Conservation (phyloP, 23 red algal species). For the Rhodosorus marinus region DNA sequence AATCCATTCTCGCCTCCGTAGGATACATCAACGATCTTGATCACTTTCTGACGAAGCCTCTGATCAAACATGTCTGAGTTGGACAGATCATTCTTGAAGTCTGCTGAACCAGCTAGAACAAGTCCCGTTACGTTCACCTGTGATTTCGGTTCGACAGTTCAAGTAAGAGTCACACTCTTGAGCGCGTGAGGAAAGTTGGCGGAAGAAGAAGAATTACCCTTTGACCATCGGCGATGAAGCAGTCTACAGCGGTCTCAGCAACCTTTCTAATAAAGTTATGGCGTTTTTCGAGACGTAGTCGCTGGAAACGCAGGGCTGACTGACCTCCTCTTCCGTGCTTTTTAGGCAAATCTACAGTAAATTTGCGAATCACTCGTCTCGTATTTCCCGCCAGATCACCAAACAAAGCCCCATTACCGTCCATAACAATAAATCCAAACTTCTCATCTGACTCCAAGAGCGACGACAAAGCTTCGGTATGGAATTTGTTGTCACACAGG, state of each 20-base stretch:
- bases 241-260: slow-evolving; percentile 69
- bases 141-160: no score
- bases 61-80: slow-evolving; percentile 88
- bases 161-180: no score
- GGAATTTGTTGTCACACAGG: slow-evolving; percentile 91
- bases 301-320: slow-evolving; percentile 88
- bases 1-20: slow-evolving; percentile 98
- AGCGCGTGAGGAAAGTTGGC: no score
- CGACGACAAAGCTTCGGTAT: slow-evolving; percentile 65
- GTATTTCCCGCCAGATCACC: slow-evolving; percentile 78
- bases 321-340: slow-evolving; percentile 98
- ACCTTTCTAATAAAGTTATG: slow-evolving; percentile 93
- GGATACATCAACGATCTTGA: slow-evolving; percentile 81
- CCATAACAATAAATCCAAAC: slow-evolving; percentile 98
- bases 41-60: slow-evolving; percentile 74
- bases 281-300: slow-evolving; percentile 87
- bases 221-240: slow-evolving; percentile 88
- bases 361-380: slow-evolving; percentile 69
- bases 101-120: slow-evolving; percentile 86
- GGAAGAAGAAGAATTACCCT: no score
- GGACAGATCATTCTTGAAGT: slow-evolving; percentile 95
- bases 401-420: slow-evolving; percentile 84
- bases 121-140: slow-evolving; percentile 85
- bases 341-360: slow-evolving; percentile 88
- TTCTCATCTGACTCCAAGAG: slow-evolving; percentile 90